phyloP scores from a whole-genome alignment of 257 asterid genomes.

The Nicotiana benthamiana region DNA sequence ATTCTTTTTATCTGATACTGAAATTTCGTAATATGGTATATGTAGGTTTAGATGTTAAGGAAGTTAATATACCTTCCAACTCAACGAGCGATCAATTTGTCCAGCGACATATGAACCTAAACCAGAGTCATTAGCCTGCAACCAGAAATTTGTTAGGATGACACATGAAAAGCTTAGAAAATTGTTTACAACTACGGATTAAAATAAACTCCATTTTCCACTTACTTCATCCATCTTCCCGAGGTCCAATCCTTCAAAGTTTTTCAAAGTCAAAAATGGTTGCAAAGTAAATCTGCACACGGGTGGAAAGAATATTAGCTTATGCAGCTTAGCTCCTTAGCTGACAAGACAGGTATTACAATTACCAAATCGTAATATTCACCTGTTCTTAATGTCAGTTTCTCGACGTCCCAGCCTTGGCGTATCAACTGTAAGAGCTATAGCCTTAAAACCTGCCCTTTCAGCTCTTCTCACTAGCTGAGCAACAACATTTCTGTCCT shows the following conservation, averaged over 20 bases:
- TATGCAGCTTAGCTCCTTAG: background rate
- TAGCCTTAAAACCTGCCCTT: slow-evolving; percentile 92
- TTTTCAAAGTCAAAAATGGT: slow-evolving; percentile 62
- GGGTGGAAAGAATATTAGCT: background rate
- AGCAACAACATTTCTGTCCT: slow-evolving; percentile 75
- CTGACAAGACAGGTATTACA: background rate
- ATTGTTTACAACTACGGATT: background rate
- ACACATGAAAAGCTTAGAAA: background rate
- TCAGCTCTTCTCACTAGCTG: slow-evolving; percentile 93
- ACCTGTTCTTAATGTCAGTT: slow-evolving; percentile 89
- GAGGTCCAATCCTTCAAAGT: slow-evolving; percentile 76
- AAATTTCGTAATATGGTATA: background rate
- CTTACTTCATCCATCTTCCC: slow-evolving; percentile 78
- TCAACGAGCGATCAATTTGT: slow-evolving; percentile 76
- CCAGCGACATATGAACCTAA: slow-evolving; percentile 80
- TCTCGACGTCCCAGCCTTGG: slow-evolving; percentile 88
- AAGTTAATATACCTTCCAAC: slow-evolving; percentile 63
- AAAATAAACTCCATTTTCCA: background rate
- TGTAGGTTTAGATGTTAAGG: background rate
- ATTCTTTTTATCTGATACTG: background rate
- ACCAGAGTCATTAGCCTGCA: slow-evolving; percentile 72
- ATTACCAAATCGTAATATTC: background rate
- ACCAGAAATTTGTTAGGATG: background rate
- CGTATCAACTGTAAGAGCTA: slow-evolving; percentile 86
- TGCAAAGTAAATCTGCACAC: slow-evolving; percentile 40